Percentiles rank a stretch among this genome's conserved stretches.
phyloP scores from a whole-genome alignment of 305 asterid species.

The Fraxinus albicans region DNA sequence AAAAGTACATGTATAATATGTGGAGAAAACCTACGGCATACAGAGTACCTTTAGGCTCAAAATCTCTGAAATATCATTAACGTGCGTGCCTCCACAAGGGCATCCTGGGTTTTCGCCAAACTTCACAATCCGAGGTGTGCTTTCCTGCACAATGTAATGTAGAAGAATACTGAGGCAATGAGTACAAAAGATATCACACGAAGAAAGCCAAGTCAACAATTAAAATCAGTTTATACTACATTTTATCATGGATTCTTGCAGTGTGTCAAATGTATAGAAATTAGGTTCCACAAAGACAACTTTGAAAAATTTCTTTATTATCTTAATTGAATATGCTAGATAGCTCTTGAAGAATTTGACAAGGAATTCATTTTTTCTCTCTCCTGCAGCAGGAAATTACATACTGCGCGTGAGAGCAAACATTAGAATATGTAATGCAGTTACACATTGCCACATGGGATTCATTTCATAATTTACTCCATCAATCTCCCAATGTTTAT shows the following conservation, averaged over 20 bases:
- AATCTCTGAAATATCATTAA: constrained; percentile 56
- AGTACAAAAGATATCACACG: neutral
- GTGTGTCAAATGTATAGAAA: neutral
- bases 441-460: neutral
- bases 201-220: neutral
- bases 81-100: constrained; percentile 91
- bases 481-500: neutral
- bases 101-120: constrained; percentile 66
- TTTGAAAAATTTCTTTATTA: neutral
- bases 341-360: neutral
- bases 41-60: constrained; percentile 53
- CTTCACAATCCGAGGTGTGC: constrained; percentile 70
- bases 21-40: neutral
- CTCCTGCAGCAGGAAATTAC: neutral
- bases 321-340: neutral
- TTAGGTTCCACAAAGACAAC: neutral
- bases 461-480: neutral
- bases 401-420: neutral
- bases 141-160: constrained; percentile 44
- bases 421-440: neutral
- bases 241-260: neutral
- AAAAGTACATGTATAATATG: neutral
- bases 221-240: neutral
- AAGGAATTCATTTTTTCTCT: too few species aligned
- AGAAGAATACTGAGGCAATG: neutral